These are phyloP conservation scores for Gynostemma pentaphyllum DNA, from an alignment of 306 rosid genomes.

Conservation along the genomic window DNA sequence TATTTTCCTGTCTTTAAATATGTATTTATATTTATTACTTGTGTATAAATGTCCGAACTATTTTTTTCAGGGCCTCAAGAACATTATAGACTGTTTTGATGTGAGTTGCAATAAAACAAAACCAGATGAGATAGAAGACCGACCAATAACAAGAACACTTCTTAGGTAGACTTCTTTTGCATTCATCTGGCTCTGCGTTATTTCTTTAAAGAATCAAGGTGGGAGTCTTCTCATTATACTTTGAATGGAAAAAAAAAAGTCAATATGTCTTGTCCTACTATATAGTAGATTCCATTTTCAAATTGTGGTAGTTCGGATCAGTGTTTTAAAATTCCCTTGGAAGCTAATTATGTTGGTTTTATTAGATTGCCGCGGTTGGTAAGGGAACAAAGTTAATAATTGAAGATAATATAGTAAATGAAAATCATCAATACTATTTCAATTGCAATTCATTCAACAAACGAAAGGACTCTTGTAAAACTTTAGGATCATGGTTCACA, in stretches of 20 bases:
- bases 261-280: not conserved
- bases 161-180: constrained; percentile 31
- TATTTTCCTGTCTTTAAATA: constrained; percentile 2
- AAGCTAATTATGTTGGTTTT: too few species aligned
- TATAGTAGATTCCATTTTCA: too few species aligned
- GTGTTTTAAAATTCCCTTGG: not conserved
- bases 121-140: constrained; percentile 28
- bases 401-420: too few species aligned
- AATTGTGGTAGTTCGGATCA: not conserved
- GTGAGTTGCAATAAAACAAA: constrained; percentile 12
- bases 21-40: not conserved
- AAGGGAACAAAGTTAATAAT: too few species aligned
- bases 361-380: too few species aligned
- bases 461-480: too few species aligned
- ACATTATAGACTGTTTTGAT: constrained; percentile 27
- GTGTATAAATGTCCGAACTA: not conserved
- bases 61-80: constrained; percentile 68
- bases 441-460: too few species aligned
- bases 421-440: not conserved
- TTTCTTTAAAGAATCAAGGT: not conserved
- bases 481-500: too few species aligned
- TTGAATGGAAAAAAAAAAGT: not conserved
- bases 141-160: constrained; percentile 30
- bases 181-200: not conserved
- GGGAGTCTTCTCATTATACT: not conserved